Evolutionary conservation across 2,329 filamentous ascomycete genomes (phyloP).

Genomic region (Cytospora piceae): DNA sequence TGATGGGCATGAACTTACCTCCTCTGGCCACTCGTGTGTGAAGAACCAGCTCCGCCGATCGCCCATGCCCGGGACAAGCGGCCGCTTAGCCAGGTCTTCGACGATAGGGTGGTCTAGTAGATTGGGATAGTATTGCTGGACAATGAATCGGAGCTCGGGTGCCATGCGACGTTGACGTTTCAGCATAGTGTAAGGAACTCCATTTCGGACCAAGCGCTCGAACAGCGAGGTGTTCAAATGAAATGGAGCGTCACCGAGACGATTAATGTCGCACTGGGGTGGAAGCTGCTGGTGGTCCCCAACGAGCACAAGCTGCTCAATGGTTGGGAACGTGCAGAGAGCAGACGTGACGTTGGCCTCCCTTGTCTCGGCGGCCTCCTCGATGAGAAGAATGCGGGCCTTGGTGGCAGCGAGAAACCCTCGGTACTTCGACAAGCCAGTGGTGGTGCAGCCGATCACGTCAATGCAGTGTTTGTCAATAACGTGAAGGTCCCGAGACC

Average conservation of each 20-base stretch:
- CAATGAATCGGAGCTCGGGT: slow-evolving; percentile 48
- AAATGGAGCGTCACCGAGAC: slow-evolving; percentile 64
- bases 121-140: slow-evolving; percentile 52
- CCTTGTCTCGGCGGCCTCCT: slow-evolving; percentile 79
- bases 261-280: slow-evolving; percentile 66
- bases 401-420: slow-evolving; percentile 67
- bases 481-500: slow-evolving; percentile 57
- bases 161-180: slow-evolving; percentile 67
- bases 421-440: slow-evolving; percentile 80
- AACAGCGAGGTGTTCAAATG: slow-evolving; percentile 77
- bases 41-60: slow-evolving; percentile 46
- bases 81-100: slow-evolving; percentile 38
- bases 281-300: slow-evolving; percentile 83
- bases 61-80: slow-evolving; percentile 52
- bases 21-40: slow-evolving; percentile 63
- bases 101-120: slow-evolving; percentile 52
- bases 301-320: slow-evolving; percentile 62
- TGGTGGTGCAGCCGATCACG: slow-evolving; percentile 73
- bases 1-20: slow-evolving; percentile 20
- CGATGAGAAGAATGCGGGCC: slow-evolving; percentile 72
- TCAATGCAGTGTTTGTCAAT: slow-evolving; percentile 45
- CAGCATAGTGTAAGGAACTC: slow-evolving; percentile 66
- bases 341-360: slow-evolving; percentile 63
- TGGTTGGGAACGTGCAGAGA: slow-evolving; percentile 47
- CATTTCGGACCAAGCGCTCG: slow-evolving; percentile 72